Percentiles rank a stretch among this genome's conserved stretches.
Conservation (phyloP, 148 eudicot species). For the Rhododendron williamsianum region DNA sequence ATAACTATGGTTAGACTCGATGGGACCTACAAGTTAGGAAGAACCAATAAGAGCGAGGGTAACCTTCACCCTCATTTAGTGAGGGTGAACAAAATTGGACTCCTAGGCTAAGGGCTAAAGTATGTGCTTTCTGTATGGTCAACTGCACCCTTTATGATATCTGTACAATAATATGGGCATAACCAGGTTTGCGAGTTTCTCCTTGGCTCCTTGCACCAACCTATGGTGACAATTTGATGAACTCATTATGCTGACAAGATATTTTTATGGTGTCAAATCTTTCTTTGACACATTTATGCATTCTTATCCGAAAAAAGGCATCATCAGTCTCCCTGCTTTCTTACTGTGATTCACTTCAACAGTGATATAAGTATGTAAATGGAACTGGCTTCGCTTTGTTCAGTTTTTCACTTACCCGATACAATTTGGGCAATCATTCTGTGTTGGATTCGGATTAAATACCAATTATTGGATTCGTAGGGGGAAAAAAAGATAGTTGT, state of each 20-base stretch:
- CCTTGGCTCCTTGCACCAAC: neutral
- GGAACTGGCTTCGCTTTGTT: neutral
- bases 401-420: neutral
- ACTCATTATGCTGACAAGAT: neutral
- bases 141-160: too few relatives aligned
- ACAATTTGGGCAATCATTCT: neutral
- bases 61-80: too few relatives aligned
- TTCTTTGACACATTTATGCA: neutral
- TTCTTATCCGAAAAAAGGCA: neutral
- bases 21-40: too few relatives aligned
- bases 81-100: too few relatives aligned
- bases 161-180: neutral
- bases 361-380: neutral
- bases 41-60: too few relatives aligned
- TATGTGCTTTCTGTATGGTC: too few relatives aligned
- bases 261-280: neutral
- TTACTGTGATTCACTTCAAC: neutral
- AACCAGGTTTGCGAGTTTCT: neutral
- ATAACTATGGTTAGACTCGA: too few relatives aligned
- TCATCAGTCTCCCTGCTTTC: neutral
- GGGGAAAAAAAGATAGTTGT: neutral
- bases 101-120: neutral
- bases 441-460: neutral
- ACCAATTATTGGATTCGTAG: neutral
- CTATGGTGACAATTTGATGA: neutral